phyloP scores from a whole-genome alignment of 148 eudicot species.

The Camellia sinensis region DNA sequence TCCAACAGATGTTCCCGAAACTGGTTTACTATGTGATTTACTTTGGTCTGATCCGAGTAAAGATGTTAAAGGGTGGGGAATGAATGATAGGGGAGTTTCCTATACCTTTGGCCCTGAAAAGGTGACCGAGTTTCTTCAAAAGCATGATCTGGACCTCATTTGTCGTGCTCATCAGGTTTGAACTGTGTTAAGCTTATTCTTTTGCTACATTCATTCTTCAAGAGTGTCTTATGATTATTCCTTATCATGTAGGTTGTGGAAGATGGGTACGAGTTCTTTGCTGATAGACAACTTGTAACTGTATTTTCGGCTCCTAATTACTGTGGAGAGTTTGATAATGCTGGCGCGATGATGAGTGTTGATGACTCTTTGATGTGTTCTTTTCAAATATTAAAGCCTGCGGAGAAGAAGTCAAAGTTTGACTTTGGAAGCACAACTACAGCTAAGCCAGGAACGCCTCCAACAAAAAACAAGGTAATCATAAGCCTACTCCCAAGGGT shows the following conservation, averaged over 20 bases:
- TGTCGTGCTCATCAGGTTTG: constrained; percentile 53
- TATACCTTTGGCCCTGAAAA: constrained; percentile 44
- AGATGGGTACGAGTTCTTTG: constrained; percentile 59
- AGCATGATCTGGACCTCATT: constrained; percentile 46
- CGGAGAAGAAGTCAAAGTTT: constrained; percentile 47
- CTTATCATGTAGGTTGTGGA: constrained; percentile 41
- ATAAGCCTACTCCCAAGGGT: neutral
- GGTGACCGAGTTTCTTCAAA: constrained; percentile 45
- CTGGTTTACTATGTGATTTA: constrained; percentile 42
- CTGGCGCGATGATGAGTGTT: constrained; percentile 60
- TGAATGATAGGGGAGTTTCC: constrained; percentile 55
- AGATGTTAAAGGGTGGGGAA: constrained; percentile 52
- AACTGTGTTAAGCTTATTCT: neutral
- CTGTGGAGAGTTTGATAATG: constrained; percentile 59
- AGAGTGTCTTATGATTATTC: neutral
- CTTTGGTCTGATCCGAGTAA: constrained; percentile 53
- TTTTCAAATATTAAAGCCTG: constrained; percentile 52
- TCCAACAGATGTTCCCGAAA: constrained; percentile 48
- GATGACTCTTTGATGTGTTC: constrained; percentile 54
- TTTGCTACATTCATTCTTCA: neutral
- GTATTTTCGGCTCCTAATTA: constrained; percentile 56
- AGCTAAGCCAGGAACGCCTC: constrained; percentile 31
- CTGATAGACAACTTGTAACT: constrained; percentile 55
- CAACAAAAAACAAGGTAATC: constrained; percentile 34
- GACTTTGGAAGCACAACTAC: constrained; percentile 44